phyloP scores from a whole-genome alignment of 805 yeast species.

The Candida boleticola region DNA sequence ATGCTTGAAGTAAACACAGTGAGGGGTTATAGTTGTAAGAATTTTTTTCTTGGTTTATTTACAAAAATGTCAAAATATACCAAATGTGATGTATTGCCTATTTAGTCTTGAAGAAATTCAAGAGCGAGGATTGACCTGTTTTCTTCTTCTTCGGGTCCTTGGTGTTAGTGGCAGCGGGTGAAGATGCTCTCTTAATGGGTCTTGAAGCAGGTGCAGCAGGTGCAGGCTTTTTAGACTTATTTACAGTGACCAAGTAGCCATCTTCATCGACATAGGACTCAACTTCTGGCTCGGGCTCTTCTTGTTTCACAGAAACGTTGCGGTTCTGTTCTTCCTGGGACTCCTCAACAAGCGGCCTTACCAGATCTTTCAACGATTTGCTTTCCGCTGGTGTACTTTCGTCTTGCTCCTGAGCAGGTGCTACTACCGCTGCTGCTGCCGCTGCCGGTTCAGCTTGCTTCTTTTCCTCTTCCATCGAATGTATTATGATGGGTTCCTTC shows the following conservation, averaged over 20 bases:
- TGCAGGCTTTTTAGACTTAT: constrained; percentile 17
- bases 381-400: constrained; percentile 1
- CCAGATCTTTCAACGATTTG: constrained; percentile 4
- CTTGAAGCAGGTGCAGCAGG: constrained; percentile 10
- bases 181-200: constrained; percentile 7
- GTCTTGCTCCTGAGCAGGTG: too few species aligned
- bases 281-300: constrained; percentile 7
- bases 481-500: constrained; percentile 12
- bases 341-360: constrained; percentile 2
- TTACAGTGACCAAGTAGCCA: constrained; percentile 46
- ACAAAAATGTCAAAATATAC: too few species aligned
- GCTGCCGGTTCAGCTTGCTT: constrained; percentile 2
- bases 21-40: too few species aligned
- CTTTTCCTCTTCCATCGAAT: constrained; percentile 5
- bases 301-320: neutral
- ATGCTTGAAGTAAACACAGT: too few species aligned
- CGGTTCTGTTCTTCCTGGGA: constrained; percentile 10
- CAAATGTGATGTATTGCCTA: too few species aligned
- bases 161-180: constrained; percentile 11
- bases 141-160: constrained; percentile 23
- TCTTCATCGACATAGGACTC: constrained; percentile 44
- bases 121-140: constrained; percentile 43
- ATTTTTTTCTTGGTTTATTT: too few species aligned
- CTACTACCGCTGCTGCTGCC: neutral
- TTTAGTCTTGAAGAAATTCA: constrained; percentile 53